Evolutionary conservation across 768 basidiomycete genomes (phyloP).

Genomic region (Cystofilobasidium bisporidii): DNA sequence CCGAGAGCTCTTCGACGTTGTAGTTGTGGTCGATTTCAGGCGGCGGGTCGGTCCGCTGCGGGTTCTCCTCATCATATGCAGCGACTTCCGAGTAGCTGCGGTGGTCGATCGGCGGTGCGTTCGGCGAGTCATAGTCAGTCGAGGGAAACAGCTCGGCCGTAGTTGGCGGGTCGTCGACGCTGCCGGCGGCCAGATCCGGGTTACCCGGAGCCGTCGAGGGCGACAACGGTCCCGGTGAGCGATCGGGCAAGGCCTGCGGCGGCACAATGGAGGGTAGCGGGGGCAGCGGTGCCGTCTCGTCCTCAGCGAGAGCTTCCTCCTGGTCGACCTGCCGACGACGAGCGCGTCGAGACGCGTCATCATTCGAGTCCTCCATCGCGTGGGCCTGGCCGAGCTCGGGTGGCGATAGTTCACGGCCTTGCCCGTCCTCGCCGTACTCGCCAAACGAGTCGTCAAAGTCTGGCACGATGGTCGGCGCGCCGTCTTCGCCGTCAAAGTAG

Average conservation of each 20-base stretch:
- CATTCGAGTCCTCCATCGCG: neutral
- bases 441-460: constrained; percentile 23
- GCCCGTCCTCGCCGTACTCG: neutral
- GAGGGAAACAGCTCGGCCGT: neutral
- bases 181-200: neutral
- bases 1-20: constrained; percentile 17
- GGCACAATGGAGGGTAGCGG: neutral
- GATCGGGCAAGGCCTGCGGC: neutral
- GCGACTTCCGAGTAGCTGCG: constrained; percentile 21
- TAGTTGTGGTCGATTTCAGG: constrained; percentile 2
- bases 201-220: neutral
- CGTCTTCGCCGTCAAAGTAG: constrained; percentile 32
- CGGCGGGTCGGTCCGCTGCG: constrained; percentile 6
- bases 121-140: constrained; percentile 23
- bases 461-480: neutral
- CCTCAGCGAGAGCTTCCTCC: neutral
- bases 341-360: neutral
- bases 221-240: neutral
- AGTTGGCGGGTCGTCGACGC: neutral
- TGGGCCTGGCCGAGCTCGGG: neutral
- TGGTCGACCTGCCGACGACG: neutral
- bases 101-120: constrained; percentile 25
- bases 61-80: constrained; percentile 1
- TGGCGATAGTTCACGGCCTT: neutral
- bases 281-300: neutral